A percentile compares a stretch with the other conserved stretches of the same genome.
Evolutionary conservation across 768 basidiomycete species (phyloP).

Genomic region (Boletellus ananas): DNA sequence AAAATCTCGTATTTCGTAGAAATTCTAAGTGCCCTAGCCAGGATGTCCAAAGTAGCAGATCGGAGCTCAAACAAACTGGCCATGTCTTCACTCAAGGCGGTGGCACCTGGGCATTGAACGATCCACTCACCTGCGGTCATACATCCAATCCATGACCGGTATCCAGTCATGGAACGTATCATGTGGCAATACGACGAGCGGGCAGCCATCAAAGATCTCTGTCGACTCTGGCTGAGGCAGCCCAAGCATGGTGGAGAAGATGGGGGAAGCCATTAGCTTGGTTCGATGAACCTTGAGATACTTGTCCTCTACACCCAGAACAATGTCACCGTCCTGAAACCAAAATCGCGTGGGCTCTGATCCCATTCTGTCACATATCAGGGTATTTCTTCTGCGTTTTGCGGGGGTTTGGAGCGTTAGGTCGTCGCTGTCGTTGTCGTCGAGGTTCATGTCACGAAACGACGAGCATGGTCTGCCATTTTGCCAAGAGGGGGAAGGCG

Average conservation of each 20-base stretch:
- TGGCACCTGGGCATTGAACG: background rate
- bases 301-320: slow-evolving; percentile 24
- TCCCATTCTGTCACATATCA: background rate
- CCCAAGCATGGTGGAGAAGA: slow-evolving; percentile 37
- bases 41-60: slow-evolving; percentile 20
- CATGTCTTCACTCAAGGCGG: background rate
- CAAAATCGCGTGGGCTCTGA: slow-evolving; percentile 15
- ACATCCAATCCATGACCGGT: slow-evolving; percentile 31
- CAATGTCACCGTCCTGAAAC: slow-evolving; percentile 36
- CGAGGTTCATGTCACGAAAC: background rate
- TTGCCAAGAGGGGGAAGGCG: no score
- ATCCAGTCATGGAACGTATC: slow-evolving; percentile 31
- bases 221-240: slow-evolving; percentile 30
- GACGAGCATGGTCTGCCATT: background rate
- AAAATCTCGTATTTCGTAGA: slow-evolving; percentile 37
- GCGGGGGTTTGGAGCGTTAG: background rate
- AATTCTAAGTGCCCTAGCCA: slow-evolving; percentile 30
- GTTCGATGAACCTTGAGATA: slow-evolving; percentile 32
- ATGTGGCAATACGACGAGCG: slow-evolving; percentile 24
- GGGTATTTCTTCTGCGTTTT: slow-evolving; percentile 2
- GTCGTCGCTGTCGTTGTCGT: no score
- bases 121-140: slow-evolving; percentile 29
- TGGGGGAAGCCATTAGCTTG: no score
- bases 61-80: slow-evolving; percentile 24
- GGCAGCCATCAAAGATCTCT: slow-evolving; percentile 32